These are phyloP conservation scores for Leucocoprinus sp. DNA, from an alignment of 768 basidiomycete genomes.

Conservation along the genomic window DNA sequence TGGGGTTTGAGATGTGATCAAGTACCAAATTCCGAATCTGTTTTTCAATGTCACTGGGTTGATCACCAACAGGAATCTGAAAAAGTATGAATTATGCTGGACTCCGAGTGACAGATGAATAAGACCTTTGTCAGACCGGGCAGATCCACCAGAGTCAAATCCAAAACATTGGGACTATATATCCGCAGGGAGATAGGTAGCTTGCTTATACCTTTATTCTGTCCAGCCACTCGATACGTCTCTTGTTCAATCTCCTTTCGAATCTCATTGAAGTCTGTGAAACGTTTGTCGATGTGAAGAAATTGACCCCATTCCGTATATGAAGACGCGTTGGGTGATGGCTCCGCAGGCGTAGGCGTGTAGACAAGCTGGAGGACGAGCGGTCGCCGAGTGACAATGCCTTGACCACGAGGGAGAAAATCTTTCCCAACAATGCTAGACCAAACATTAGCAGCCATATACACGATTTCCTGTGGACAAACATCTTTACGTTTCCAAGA, in stretches of 20 bases:
- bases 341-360: conserved; percentile 57
- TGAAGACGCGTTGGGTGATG: conserved; percentile 34
- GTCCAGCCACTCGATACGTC: conserved; percentile 93
- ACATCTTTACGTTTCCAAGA: conserved; percentile 80
- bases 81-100: background rate
- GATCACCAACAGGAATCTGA: conserved; percentile 92
- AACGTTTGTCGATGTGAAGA: conserved; percentile 90
- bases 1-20: conserved; percentile 95
- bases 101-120: conserved; percentile 6
- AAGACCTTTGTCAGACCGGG: conserved; percentile 93
- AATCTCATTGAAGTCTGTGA: conserved; percentile 94
- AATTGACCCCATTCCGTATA: conserved; percentile 94
- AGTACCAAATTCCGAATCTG: conserved; percentile 93
- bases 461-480: background rate
- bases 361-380: conserved; percentile 95
- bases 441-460: background rate
- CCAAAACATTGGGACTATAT: conserved; percentile 91
- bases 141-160: conserved; percentile 92
- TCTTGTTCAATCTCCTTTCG: conserved; percentile 97
- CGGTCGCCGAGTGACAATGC: conserved; percentile 94
- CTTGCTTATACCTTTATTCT: conserved; percentile 98
- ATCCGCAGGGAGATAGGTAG: conserved; percentile 92
- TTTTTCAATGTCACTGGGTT: conserved; percentile 95
- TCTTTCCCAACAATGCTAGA: conserved; percentile 88
- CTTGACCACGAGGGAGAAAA: conserved; percentile 81